Conservation (phyloP, 768 basidiomycete genomes). For the Sarcodon sp. region DNA sequence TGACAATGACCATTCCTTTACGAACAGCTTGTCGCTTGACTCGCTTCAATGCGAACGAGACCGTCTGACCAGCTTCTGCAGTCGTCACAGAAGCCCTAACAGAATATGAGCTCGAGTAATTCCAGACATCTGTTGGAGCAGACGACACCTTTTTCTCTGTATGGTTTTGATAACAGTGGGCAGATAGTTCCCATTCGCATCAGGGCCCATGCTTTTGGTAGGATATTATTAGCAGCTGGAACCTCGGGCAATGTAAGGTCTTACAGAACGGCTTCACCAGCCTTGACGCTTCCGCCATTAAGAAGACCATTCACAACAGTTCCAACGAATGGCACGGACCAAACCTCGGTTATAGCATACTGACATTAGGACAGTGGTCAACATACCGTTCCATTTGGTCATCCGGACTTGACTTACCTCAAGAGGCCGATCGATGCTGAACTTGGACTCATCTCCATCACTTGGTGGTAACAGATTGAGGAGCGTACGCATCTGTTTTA, state of each 20-base stretch:
- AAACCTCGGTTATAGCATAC: conserved; percentile 80
- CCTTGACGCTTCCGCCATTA: conserved; percentile 60
- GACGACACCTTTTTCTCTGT: conserved; percentile 73
- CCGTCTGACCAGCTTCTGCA: conserved; percentile 94
- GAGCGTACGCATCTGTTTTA: conserved; percentile 64
- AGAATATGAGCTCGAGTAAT: background rate
- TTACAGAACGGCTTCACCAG: conserved; percentile 64
- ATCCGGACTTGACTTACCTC: conserved; percentile 33
- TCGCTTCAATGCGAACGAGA: conserved; percentile 86
- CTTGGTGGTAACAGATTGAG: conserved; percentile 85
- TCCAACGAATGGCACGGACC: conserved; percentile 81
- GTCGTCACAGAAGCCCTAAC: conserved; percentile 62
- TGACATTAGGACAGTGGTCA: conserved; percentile 14
- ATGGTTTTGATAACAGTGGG: conserved; percentile 78
- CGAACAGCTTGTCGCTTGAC: conserved; percentile 70
- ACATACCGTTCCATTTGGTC: background rate
- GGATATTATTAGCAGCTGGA: background rate
- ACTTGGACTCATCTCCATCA: conserved; percentile 73
- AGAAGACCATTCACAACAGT: conserved; percentile 80
- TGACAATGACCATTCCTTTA: conserved; percentile 91
- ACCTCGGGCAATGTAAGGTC: background rate
- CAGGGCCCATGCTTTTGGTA: conserved; percentile 52
- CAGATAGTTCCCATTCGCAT: conserved; percentile 82
- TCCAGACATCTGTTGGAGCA: background rate
- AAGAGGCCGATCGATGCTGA: conserved; percentile 63